These are phyloP conservation scores for Trypanosoma lewisi DNA, from an alignment of 208 protist genomes.

Conservation along the genomic window DNA sequence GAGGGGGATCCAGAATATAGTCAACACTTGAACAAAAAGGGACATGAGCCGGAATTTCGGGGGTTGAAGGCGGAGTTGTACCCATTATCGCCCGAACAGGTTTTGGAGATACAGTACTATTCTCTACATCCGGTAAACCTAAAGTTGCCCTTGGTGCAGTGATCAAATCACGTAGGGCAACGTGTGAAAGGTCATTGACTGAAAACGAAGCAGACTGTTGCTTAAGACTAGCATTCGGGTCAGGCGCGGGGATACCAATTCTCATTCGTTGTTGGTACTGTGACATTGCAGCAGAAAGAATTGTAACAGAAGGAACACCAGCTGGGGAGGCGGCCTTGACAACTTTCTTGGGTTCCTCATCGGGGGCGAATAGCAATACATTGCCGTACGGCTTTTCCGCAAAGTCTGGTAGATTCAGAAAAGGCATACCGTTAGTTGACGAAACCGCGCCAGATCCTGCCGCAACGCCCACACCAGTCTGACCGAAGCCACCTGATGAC, in stretches of 20 bases:
- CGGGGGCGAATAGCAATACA: conserved; percentile 64
- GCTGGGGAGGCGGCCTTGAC: conserved; percentile 3
- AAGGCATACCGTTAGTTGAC: conserved; percentile 37
- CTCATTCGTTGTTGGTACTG: conserved; percentile 20
- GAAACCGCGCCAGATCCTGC: conserved; percentile 19
- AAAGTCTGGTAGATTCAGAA: conserved; percentile 80
- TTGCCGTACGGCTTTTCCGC: conserved; percentile 74
- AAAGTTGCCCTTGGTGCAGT: conserved; percentile 37
- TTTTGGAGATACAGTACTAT: not conserved
- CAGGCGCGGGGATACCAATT: conserved; percentile 2
- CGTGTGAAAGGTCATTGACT: conserved; percentile 45
- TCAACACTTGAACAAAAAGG: conserved; percentile 63
- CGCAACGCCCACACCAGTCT: not conserved
- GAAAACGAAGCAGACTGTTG: conserved; percentile 45
- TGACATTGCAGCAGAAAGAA: conserved; percentile 20
- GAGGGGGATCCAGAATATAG: conserved; percentile 58
- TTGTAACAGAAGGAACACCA: conserved; percentile 10
- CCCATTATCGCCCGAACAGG: not conserved
- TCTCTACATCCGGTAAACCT: conserved; percentile 14
- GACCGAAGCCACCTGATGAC: conserved; percentile 23
- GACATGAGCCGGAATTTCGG: conserved; percentile 23
- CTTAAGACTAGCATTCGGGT: conserved; percentile 18
- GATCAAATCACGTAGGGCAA: conserved; percentile 57
- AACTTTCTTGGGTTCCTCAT: conserved; percentile 44
- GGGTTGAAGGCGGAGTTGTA: not conserved